Conservation (phyloP, 495 filamentous ascomycete genomes). For the Aspergillus wentii region DNA sequence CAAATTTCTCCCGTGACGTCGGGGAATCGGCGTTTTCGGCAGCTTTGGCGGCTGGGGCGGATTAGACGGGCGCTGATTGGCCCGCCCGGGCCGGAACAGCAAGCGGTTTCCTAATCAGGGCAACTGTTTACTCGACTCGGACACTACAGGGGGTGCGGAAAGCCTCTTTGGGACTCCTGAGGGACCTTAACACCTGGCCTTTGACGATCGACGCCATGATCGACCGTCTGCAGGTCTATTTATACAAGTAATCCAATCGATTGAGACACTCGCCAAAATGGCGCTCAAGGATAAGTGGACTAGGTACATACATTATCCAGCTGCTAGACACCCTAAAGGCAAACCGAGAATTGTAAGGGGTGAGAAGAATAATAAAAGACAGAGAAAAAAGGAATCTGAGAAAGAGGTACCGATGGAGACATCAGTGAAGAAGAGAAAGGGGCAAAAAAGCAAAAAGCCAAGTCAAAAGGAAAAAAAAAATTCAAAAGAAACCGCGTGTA, state of each 20-base stretch:
- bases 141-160: too few species aligned
- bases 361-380: constrained; percentile 13
- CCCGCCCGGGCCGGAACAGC: constrained; percentile 15
- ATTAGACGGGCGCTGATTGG: constrained; percentile 29
- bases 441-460: constrained; percentile 6
- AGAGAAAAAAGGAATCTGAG: too few species aligned
- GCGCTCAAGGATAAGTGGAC: constrained; percentile 31
- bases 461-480: constrained; percentile 9
- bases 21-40: constrained; percentile 35
- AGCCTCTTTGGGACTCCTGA: not conserved
- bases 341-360: constrained; percentile 25
- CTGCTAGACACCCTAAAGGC: constrained; percentile 29
- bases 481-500: constrained; percentile 13
- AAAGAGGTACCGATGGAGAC: too few species aligned
- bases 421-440: constrained; percentile 8
- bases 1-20: constrained; percentile 20
- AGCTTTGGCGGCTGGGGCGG: too few species aligned
- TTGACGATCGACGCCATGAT: too few species aligned
- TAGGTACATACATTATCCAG: constrained; percentile 46
- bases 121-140: constrained; percentile 17
- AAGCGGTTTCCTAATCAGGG: constrained; percentile 10
- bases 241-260: too few species aligned
- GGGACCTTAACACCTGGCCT: too few species aligned
- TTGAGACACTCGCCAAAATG: too few species aligned
- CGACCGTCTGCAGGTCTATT: too few species aligned